Conservation (phyloP, 2,329 filamentous ascomycete species). For the Verticillium dahliae region DNA sequence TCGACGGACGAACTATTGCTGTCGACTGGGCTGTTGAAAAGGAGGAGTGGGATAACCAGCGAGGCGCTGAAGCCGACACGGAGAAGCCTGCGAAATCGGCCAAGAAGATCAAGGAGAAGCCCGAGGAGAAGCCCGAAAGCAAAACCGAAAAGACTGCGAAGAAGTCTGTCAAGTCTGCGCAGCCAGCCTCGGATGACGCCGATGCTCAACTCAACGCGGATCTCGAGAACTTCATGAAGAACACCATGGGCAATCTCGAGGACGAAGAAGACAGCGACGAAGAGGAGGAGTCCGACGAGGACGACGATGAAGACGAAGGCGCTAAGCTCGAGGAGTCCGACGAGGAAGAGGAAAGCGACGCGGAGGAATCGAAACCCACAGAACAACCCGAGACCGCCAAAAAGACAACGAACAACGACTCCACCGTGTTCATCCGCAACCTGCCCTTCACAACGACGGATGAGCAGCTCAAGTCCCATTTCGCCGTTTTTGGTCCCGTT, state of each 20-base stretch:
- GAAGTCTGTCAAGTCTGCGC: constrained; percentile 13
- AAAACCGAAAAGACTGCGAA: constrained; percentile 29
- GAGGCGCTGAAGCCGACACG: constrained; percentile 19
- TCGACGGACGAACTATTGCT: constrained; percentile 82
- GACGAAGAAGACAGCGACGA: constrained; percentile 47
- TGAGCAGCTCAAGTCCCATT: constrained; percentile 76
- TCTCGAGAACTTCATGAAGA: constrained; percentile 51
- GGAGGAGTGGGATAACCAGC: constrained; percentile 68
- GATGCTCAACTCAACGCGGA: constrained; percentile 40
- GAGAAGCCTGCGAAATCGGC: constrained; percentile 23
- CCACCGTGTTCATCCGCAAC: constrained; percentile 88
- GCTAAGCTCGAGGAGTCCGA: neutral
- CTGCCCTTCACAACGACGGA: constrained; percentile 85
- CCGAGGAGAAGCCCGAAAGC: constrained; percentile 20
- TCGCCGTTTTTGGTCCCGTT: constrained; percentile 78
- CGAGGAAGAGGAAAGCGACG: constrained; percentile 32
- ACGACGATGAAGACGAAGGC: constrained; percentile 34
- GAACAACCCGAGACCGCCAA: constrained; percentile 22
- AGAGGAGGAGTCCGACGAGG: constrained; percentile 33
- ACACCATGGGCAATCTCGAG: constrained; percentile 49
- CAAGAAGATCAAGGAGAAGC: constrained; percentile 10
- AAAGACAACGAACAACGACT: constrained; percentile 55
- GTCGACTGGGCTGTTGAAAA: constrained; percentile 98
- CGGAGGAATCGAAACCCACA: constrained; percentile 21
- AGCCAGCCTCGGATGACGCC: constrained; percentile 30